phyloP scores from a whole-genome alignment of 352 stramenopile species.

The Elongisporangium anandrum region DNA sequence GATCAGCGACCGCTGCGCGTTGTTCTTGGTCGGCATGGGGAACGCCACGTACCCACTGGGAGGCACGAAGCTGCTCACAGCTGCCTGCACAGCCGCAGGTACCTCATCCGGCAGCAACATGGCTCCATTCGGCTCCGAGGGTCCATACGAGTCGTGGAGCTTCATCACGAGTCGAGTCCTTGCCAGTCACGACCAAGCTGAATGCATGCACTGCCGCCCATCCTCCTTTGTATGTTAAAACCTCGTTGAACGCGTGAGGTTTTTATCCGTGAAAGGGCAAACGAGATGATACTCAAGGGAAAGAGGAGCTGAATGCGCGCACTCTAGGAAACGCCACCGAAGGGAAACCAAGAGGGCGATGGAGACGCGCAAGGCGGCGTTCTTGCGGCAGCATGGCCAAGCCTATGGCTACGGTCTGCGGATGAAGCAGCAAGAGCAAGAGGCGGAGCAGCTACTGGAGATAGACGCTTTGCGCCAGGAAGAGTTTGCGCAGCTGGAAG shows the following conservation, averaged over 20 bases:
- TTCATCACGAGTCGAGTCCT: neutral
- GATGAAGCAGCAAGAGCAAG: neutral
- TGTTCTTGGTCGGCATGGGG: constrained; percentile 18
- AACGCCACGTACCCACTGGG: constrained; percentile 13
- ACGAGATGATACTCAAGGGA: neutral
- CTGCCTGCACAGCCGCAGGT: constrained; percentile 9
- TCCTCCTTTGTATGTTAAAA: neutral
- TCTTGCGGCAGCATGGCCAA: constrained; percentile 17
- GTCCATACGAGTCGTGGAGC: neutral
- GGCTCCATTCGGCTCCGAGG: neutral
- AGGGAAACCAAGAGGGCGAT: neutral
- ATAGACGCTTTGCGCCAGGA: constrained; percentile 37
- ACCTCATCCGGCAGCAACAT: neutral
- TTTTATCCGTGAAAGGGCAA: neutral
- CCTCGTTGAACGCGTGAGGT: neutral
- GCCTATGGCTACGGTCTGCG: constrained; percentile 25
- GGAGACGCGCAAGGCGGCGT: constrained; percentile 15
- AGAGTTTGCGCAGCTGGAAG: constrained; percentile 42
- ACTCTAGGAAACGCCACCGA: neutral
- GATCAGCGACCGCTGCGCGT: constrained; percentile 19
- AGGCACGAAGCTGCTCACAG: constrained; percentile 9
- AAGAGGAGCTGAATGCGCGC: neutral
- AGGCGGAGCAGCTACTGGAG: constrained; percentile 10
- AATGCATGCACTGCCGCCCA: neutral
- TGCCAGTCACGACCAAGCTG: neutral